Percentiles rank a stretch among this genome's conserved stretches.
phyloP scores from a whole-genome alignment of 116 monocot species.

The Dioscorea cayenensis region DNA sequence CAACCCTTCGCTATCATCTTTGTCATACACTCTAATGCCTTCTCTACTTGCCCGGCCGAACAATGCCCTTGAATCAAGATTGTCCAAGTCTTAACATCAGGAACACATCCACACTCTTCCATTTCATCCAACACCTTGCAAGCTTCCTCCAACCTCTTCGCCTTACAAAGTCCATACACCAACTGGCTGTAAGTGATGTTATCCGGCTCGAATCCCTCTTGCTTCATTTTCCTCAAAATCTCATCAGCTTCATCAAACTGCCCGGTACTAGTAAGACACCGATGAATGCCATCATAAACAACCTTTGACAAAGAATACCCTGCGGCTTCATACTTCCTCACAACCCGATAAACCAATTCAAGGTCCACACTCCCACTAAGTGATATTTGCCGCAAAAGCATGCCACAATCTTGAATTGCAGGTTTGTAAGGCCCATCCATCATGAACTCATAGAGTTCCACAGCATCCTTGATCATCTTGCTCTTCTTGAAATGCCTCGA shows the following conservation, averaged over 20 bases:
- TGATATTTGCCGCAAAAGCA: slow-evolving; percentile 67
- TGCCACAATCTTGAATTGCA: slow-evolving; percentile 54
- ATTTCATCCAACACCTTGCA: slow-evolving; percentile 64
- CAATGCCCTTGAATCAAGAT: slow-evolving; percentile 80
- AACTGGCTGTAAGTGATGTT: slow-evolving; percentile 94
- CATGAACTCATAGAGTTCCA: slow-evolving; percentile 79
- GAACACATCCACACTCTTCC: slow-evolving; percentile 48
- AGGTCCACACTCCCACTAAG: slow-evolving; percentile 41
- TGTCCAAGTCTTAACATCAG: slow-evolving; percentile 97
- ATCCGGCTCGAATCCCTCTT: slow-evolving; percentile 63
- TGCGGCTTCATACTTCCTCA: slow-evolving; percentile 50
- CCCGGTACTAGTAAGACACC: slow-evolving; percentile 57
- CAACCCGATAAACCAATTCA: slow-evolving; percentile 65
- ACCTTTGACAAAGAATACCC: slow-evolving; percentile 67
- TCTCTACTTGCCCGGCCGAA: slow-evolving; percentile 41
- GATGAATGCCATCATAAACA: slow-evolving; percentile 83
- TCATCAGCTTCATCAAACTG: slow-evolving; percentile 63
- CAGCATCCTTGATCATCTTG: slow-evolving; percentile 60
- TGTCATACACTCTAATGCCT: slow-evolving; percentile 49
- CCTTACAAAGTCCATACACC: slow-evolving; percentile 83
- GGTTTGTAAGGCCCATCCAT: slow-evolving; percentile 95
- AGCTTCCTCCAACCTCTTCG: slow-evolving; percentile 72
- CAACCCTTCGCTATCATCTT: slow-evolving; percentile 59
- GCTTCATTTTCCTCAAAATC: slow-evolving; percentile 65
- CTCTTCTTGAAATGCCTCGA: slow-evolving; percentile 46